Evolutionary conservation across 371 early-diverging fungal species (phyloP).

Genomic region (Mortierella sp.): DNA sequence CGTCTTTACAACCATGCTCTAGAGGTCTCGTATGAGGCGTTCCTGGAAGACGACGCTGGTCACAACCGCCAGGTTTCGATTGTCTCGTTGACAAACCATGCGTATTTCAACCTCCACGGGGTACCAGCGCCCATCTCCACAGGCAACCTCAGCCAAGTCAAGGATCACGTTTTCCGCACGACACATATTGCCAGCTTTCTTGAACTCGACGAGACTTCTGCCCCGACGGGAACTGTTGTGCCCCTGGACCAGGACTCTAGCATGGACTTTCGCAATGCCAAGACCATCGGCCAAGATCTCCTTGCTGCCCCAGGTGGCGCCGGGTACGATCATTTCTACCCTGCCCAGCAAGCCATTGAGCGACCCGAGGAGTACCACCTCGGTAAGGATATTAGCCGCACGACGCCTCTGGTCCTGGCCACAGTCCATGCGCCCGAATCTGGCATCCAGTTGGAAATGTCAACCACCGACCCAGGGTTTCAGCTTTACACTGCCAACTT

Average conservation of each 20-base stretch:
- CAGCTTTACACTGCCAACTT: conserved; percentile 84
- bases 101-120: conserved; percentile 74
- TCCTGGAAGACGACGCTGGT: background rate
- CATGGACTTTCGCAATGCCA: conserved; percentile 72
- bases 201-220: conserved; percentile 65
- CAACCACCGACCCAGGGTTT: conserved; percentile 79
- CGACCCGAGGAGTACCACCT: conserved; percentile 23
- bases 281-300: conserved; percentile 62
- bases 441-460: conserved; percentile 71
- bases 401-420: conserved; percentile 64
- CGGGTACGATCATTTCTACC: conserved; percentile 79
- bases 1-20: conserved; percentile 49
- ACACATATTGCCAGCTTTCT: conserved; percentile 65
- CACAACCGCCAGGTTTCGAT: conserved; percentile 32
- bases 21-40: conserved; percentile 54
- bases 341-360: conserved; percentile 31
- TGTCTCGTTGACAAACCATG: conserved; percentile 67
- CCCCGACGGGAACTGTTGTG: conserved; percentile 77
- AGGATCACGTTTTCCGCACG: conserved; percentile 66
- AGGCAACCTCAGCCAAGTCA: conserved; percentile 1
- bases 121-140: conserved; percentile 31
- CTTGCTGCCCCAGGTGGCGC: conserved; percentile 56
- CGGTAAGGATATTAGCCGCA: conserved; percentile 58
- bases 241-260: conserved; percentile 58
- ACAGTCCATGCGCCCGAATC: conserved; percentile 68